These are phyloP conservation scores for Hippophae gyantsensis DNA, from an alignment of 306 rosid genomes.

Conservation along the genomic window DNA sequence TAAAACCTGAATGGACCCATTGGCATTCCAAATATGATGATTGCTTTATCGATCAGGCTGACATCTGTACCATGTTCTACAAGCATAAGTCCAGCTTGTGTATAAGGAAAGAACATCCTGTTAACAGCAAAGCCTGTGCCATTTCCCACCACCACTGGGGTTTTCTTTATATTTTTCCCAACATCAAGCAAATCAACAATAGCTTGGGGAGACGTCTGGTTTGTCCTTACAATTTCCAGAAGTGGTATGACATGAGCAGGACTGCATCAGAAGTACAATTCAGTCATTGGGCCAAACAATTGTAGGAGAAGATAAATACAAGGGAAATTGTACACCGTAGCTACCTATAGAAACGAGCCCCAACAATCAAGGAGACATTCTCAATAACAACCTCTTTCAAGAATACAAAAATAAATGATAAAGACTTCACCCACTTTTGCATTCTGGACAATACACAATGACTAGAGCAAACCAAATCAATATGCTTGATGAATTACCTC, in stretches of 20 bases:
- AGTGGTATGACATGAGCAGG: constrained; percentile 98
- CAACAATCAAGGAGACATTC: constrained; percentile 66
- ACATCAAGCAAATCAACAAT: constrained; percentile 81
- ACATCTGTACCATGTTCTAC: constrained; percentile 75
- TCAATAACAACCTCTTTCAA: constrained; percentile 85
- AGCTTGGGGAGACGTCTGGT: constrained; percentile 68
- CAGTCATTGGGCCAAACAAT: constrained; percentile 8
- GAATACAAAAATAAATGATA: constrained; percentile 21
- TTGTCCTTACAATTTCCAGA: constrained; percentile 82
- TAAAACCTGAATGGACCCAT: constrained; percentile 97
- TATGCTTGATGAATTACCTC: constrained; percentile 46
- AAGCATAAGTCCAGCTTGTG: constrained; percentile 74
- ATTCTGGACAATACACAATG: constrained; percentile 12
- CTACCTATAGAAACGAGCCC: constrained; percentile 97
- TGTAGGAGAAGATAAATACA: not conserved
- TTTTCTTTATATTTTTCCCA: constrained; percentile 74
- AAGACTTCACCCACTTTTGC: constrained; percentile 5
- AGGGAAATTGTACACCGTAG: not conserved
- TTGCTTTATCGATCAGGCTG: constrained; percentile 65
- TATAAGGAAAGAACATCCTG: constrained; percentile 86
- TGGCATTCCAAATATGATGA: constrained; percentile 79
- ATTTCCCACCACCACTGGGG: constrained; percentile 95
- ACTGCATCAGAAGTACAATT: constrained; percentile 45
- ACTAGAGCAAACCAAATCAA: constrained; percentile 4
- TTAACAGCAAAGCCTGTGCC: constrained; percentile 98